Percentiles rank a stretch among this genome's conserved stretches.
phyloP scores from a whole-genome alignment of 305 asterid species.

The Coffea humblotiana region DNA sequence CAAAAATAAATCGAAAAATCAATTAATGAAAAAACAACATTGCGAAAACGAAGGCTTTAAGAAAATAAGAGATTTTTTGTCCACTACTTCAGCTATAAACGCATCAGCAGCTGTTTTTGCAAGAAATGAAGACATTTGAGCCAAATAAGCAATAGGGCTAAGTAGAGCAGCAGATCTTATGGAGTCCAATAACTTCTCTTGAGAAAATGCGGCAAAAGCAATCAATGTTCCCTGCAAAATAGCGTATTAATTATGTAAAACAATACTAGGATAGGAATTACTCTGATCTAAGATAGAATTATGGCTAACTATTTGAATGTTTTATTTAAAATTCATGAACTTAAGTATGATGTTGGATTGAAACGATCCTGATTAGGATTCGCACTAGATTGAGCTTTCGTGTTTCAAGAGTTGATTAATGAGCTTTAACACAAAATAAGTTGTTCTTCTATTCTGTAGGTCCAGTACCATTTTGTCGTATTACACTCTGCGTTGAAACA shows the following conservation, averaged over 20 bases:
- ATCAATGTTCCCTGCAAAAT: conserved; percentile 66
- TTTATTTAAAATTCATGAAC: too few species aligned
- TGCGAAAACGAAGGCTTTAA: neutral
- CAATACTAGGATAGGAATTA: too few species aligned
- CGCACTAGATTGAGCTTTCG: too few species aligned
- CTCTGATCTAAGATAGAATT: too few species aligned
- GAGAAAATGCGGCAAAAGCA: conserved; percentile 70
- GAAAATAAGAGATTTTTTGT: neutral
- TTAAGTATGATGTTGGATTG: too few species aligned
- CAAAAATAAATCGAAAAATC: neutral
- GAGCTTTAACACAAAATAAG: too few species aligned
- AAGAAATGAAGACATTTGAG: conserved; percentile 56
- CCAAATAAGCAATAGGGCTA: conserved; percentile 68
- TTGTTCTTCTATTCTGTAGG: too few species aligned
- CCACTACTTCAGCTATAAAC: conserved; percentile 56
- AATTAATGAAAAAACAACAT: neutral
- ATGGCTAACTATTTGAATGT: too few species aligned
- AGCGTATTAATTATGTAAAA: neutral
- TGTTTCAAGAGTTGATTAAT: too few species aligned
- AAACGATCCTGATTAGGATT: too few species aligned
- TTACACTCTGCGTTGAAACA: too few species aligned
- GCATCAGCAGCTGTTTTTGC: conserved; percentile 53
- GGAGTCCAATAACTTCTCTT: conserved; percentile 40
- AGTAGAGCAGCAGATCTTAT: conserved; percentile 68
- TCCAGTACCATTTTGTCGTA: too few species aligned